Conservation (phyloP, 257 asterid species). For the Solanum pimpinellifolium region DNA sequence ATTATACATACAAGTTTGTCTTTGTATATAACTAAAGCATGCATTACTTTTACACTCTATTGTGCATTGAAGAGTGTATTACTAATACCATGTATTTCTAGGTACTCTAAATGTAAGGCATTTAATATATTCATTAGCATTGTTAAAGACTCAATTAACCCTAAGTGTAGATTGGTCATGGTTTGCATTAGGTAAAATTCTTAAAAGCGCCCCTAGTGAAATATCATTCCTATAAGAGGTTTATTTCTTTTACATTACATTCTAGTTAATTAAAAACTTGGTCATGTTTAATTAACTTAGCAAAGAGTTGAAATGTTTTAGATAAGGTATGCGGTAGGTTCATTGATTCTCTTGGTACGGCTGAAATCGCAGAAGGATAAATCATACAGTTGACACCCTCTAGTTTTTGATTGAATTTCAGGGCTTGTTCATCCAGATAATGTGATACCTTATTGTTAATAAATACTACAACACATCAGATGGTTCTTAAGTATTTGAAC, state of each 20-base stretch:
- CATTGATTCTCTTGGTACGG: neutral
- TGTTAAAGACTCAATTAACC: no score
- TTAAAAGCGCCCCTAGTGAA: no score
- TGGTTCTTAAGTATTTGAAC: neutral
- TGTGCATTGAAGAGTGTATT: no score
- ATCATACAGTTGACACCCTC: neutral
- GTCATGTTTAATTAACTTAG: neutral
- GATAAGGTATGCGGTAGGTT: neutral
- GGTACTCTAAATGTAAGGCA: no score
- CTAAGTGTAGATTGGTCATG: no score
- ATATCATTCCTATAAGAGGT: neutral
- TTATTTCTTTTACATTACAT: neutral
- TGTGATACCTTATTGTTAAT: neutral
- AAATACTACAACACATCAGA: neutral
- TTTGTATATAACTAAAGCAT: no score
- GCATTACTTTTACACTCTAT: no score
- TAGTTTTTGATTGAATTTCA: neutral
- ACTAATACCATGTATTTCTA: no score
- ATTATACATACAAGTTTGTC: no score
- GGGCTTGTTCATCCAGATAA: neutral
- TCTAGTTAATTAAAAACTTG: neutral
- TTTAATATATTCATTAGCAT: no score
- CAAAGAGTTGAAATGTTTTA: no score
- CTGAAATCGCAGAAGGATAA: neutral
- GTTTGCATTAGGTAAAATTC: no score